Percentiles rank a stretch among this genome's conserved stretches.
phyloP scores from a whole-genome alignment of 495 filamentous ascomycete genomes.

The Bombardia bombarda region DNA sequence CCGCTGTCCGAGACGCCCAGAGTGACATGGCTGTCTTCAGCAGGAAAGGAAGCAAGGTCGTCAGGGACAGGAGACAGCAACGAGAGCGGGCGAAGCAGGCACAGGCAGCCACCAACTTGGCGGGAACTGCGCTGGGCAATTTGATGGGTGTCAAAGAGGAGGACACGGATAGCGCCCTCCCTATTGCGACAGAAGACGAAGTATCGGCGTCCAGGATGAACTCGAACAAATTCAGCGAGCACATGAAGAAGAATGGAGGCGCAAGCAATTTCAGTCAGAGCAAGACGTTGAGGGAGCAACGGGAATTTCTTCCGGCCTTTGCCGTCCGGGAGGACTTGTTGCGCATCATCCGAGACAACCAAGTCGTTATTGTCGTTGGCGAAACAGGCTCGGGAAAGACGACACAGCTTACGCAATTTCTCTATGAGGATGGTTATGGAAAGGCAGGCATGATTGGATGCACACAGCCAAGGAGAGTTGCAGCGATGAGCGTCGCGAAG shows the following conservation, averaged over 20 bases:
- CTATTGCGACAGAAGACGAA: conserved; percentile 65
- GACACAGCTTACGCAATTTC: conserved; percentile 90
- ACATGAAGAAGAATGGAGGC: conserved; percentile 83
- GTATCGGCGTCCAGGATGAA: conserved; percentile 33
- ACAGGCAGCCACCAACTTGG: conserved; percentile 88
- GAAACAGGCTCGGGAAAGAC: conserved; percentile 97
- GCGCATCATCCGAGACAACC: conserved; percentile 90
- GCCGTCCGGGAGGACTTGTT: conserved; percentile 94
- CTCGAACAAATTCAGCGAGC: conserved; percentile 79
- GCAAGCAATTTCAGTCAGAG: conserved; percentile 88
- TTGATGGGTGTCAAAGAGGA: conserved; percentile 94
- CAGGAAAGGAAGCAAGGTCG: conserved; percentile 89
- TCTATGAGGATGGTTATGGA: conserved; percentile 89
- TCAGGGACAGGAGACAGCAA: conserved; percentile 83
- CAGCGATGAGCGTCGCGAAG: conserved; percentile 98
- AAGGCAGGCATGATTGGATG: conserved; percentile 86
- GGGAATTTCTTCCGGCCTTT: conserved; percentile 92
- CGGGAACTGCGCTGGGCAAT: conserved; percentile 87
- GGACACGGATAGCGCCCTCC: conserved; percentile 80
- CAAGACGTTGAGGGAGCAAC: conserved; percentile 84
- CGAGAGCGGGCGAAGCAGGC: conserved; percentile 92
- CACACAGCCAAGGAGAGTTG: conserved; percentile 90
- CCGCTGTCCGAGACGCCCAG: conserved; percentile 86
- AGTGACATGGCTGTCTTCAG: conserved; percentile 99
- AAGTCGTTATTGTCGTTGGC: conserved; percentile 92